These are phyloP conservation scores for Suillus placidus DNA, from an alignment of 768 basidiomycete genomes.

Conservation along the genomic window DNA sequence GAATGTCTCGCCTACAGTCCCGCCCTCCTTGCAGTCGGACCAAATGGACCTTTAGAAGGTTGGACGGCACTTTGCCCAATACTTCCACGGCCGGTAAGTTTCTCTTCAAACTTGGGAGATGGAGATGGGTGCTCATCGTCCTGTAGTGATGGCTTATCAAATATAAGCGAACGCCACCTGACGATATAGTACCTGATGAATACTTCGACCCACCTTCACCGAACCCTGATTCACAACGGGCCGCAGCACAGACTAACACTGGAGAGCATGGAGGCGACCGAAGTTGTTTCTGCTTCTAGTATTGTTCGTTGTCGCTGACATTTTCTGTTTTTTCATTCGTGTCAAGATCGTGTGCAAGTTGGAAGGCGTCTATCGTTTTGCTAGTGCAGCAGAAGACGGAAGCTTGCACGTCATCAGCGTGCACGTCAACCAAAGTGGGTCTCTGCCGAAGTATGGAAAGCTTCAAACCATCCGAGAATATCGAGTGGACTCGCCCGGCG, in stretches of 20 bases:
- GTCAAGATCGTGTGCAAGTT: slow-evolving; percentile 75
- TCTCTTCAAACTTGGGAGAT: background rate
- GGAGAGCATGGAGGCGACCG: too few relatives aligned
- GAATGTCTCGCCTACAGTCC: slow-evolving; percentile 51
- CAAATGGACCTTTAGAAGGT: slow-evolving; percentile 68
- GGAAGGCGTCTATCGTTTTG: slow-evolving; percentile 88
- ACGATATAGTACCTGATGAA: too few relatives aligned
- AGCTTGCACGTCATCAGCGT: slow-evolving; percentile 85
- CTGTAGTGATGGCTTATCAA: slow-evolving; percentile 68
- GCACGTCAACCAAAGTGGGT: slow-evolving; percentile 65
- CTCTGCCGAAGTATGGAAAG: slow-evolving; percentile 83
- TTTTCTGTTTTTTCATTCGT: slow-evolving; percentile 22
- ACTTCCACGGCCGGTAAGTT: slow-evolving; percentile 79
- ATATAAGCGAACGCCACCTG: slow-evolving; percentile 60
- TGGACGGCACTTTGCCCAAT: slow-evolving; percentile 72
- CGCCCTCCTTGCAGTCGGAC: slow-evolving; percentile 70
- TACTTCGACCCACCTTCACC: too few relatives aligned
- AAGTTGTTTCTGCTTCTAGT: too few relatives aligned
- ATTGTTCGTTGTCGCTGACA: too few relatives aligned
- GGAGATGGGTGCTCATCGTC: slow-evolving; percentile 5
- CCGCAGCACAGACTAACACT: too few relatives aligned
- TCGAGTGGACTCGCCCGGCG: slow-evolving; percentile 67
- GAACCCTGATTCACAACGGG: too few relatives aligned
- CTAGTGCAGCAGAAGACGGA: slow-evolving; percentile 82
- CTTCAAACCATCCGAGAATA: slow-evolving; percentile 81